These are phyloP conservation scores for Roridomyces roridus DNA, from an alignment of 768 basidiomycete genomes.

Conservation along the genomic window DNA sequence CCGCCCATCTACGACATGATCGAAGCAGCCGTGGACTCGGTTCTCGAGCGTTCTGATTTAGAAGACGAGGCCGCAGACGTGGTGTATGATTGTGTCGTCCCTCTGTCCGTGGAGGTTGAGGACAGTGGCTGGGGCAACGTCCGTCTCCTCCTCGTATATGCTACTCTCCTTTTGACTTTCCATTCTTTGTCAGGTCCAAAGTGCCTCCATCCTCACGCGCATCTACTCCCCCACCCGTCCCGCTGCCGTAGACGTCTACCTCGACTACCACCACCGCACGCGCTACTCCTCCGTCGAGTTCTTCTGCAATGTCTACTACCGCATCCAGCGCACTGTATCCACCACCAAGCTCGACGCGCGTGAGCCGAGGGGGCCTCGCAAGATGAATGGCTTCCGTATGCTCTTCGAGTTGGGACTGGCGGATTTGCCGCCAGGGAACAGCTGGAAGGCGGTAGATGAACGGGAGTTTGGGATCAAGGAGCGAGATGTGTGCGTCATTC, in stretches of 20 bases:
- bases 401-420: constrained; percentile 12
- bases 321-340: background rate
- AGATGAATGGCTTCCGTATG: constrained; percentile 13
- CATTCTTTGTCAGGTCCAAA: constrained; percentile 3
- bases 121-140: constrained; percentile 15
- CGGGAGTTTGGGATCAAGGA: background rate
- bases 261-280: constrained; percentile 17
- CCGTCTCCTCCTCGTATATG: too few relatives aligned
- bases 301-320: constrained; percentile 14
- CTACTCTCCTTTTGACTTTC: too few relatives aligned
- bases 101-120: background rate
- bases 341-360: background rate
- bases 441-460: constrained; percentile 16
- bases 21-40: background rate
- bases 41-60: background rate
- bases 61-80: background rate
- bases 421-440: constrained; percentile 6
- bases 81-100: constrained; percentile 15
- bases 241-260: constrained; percentile 8
- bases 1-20: constrained; percentile 8
- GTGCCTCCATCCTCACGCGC: constrained; percentile 2
- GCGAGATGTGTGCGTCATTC: background rate
- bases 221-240: constrained; percentile 16
- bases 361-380: background rate
- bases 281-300: constrained; percentile 17